These are phyloP conservation scores for Aspergillus ostianus DNA, from an alignment of 495 filamentous ascomycete species.

Conservation along the genomic window DNA sequence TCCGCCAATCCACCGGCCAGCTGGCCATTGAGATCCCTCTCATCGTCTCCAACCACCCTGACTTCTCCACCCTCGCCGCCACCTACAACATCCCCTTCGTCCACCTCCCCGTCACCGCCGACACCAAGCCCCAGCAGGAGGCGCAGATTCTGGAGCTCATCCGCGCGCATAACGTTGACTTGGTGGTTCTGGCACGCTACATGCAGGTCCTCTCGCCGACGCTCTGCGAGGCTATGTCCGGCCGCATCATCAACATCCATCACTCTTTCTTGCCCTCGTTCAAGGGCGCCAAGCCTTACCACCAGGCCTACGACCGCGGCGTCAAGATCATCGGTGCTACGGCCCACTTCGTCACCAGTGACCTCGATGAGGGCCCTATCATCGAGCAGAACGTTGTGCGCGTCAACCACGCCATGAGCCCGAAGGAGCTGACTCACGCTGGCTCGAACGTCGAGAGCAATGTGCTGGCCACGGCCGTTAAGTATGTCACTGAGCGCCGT, in stretches of 20 bases:
- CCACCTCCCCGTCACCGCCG: conserved; percentile 68
- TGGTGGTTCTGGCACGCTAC: conserved; percentile 75
- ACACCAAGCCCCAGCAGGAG: conserved; percentile 69
- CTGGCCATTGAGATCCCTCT: conserved; percentile 67
- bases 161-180: conserved; percentile 60
- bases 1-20: conserved; percentile 57
- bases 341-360: conserved; percentile 73
- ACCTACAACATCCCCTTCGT: conserved; percentile 71
- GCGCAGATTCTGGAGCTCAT: conserved; percentile 62
- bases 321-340: conserved; percentile 80
- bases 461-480: conserved; percentile 68
- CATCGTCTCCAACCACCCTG: conserved; percentile 70
- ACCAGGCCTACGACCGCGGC: conserved; percentile 73
- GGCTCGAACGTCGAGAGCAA: conserved; percentile 75
- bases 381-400: conserved; percentile 73
- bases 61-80: conserved; percentile 63
- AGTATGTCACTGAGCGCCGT: conserved; percentile 69
- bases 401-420: conserved; percentile 66
- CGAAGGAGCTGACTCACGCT: conserved; percentile 68
- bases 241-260: conserved; percentile 80
- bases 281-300: conserved; percentile 80
- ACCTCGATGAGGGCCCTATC: conserved; percentile 74
- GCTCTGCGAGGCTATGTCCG: conserved; percentile 70
- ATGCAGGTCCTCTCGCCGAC: conserved; percentile 76
- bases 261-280: conserved; percentile 76